Evolutionary conservation across 305 asterid species (phyloP), one percentile per base, ranked within the genome.

Genomic region (Lippia alba): DNA sequence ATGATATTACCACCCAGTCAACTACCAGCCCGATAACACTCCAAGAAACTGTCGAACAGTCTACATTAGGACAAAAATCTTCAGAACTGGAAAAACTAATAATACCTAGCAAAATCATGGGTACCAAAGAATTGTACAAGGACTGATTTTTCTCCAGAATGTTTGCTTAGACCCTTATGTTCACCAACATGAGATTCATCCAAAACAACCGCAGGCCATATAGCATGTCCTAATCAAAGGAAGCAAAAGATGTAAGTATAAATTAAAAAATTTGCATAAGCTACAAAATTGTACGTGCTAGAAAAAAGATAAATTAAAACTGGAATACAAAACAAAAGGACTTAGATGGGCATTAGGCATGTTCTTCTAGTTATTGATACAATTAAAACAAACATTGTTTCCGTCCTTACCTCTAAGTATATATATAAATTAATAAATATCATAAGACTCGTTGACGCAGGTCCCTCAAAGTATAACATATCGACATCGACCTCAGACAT

Each of bases 41-140:
- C 59, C 62, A 51, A 5, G 69, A 70, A 66, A 57, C 74, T 74
- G 72, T 34, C 61, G 50, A 64, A 69, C 71, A 73, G 66, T 53
- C 61, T 60, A 44, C 40, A 61, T 34, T 56, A 73, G 55, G 68
- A 59, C 17, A 62, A 44, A 72, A 59, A 59, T 12, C 64, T 66
- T 70, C 44, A 61, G 56, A 56, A 49, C 33, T 8, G 45, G 45
- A 53, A 54, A 49, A 74, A 12, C 39, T 51, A 68, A 74, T 55
- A 76, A 70, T 80, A 92, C 99, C 99, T 90, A 61, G 99, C 97
- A 86, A 95, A 95, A 83, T 95, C 98, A 75, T 95, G 96, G 67
- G 95, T 90, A 56, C 99, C 99, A 73, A 92, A 95, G 87, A 95
- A 95, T 73, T 95, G 98, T 73, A 95, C 99, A 49, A 87, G 81